Evolutionary conservation across 2,329 filamentous ascomycete species (phyloP), one percentile per base, ranked within the genome.

Genomic region (Neurospora crassa): DNA sequence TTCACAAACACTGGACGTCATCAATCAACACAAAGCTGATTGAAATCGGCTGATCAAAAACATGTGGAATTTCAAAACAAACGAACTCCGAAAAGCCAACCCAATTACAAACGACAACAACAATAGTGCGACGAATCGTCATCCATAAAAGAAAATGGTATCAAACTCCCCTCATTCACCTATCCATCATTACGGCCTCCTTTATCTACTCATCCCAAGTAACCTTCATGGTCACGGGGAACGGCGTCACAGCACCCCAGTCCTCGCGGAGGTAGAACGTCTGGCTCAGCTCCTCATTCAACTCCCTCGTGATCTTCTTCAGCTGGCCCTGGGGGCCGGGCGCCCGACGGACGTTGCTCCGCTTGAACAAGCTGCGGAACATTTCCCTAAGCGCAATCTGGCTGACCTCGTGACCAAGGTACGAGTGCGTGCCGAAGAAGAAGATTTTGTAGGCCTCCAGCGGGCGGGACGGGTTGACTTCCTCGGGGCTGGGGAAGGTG

Each of bases 201-300:
- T n/a, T n/a, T n/a, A 16, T 18, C 8, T 34, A 63, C 20, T 80
- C 80, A 76, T 86, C 84, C 84, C 85, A 87, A 68, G 79, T 81
- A 6, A 87, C 79, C 81, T 85, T 86, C 85, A 87, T 86, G n/a
- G 82, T 83, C 0, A 81, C 81, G 0, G 86, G 85, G 76, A 85
- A 86, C 1, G 83, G 81, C 76, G 78, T 82, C 24, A 83, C 74
- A 8, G 76, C 78, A 18, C 88, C 87, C 82, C 89, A 89, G 76
- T 92, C 89, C 79, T 91, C 87, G 45, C 86, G 85, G 83, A 92
- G 82, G 78, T 92, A 93, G 7, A 87, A 81, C 11, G 83, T 86
- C 78, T 85, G 53, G 24, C 53, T 63, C 16, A 63, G 29, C 53
- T 63, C 24, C 53, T 63, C 53, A 3, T 63, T 88, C 0, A 84